Evolutionary conservation across 768 basidiomycete genomes (phyloP).

Genomic region (Thelephora aurantiotincta): DNA sequence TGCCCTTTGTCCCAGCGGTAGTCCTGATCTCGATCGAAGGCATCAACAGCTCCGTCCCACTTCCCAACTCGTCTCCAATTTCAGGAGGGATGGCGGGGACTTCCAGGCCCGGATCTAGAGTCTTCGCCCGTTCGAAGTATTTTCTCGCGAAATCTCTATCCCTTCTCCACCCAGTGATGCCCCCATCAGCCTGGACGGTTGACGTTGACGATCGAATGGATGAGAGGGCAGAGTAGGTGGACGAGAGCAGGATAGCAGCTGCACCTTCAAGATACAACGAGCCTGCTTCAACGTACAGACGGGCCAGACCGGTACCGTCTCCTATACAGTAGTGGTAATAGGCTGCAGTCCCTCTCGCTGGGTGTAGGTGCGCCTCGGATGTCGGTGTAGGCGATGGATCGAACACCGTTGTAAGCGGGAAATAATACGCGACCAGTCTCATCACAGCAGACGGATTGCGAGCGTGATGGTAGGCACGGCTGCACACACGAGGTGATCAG

Average conservation of each 20-base stretch:
- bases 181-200: slow-evolving; percentile 32
- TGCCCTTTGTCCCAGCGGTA: slow-evolving; percentile 1
- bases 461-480: slow-evolving; percentile 73
- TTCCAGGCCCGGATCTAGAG: slow-evolving; percentile 47
- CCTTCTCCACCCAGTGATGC: slow-evolving; percentile 59
- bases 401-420: slow-evolving; percentile 36
- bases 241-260: slow-evolving; percentile 53
- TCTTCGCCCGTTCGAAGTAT: slow-evolving; percentile 59
- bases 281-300: slow-evolving; percentile 67
- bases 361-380: slow-evolving; percentile 6
- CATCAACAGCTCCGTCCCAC: slow-evolving; percentile 1
- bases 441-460: slow-evolving; percentile 65
- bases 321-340: slow-evolving; percentile 61
- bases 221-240: slow-evolving; percentile 64
- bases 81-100: slow-evolving; percentile 52
- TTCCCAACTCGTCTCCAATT: slow-evolving; percentile 1
- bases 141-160: slow-evolving; percentile 58
- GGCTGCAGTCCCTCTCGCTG: slow-evolving; percentile 31
- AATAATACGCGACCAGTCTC: slow-evolving; percentile 60
- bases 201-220: slow-evolving; percentile 55
- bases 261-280: slow-evolving; percentile 73
- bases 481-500: slow-evolving; percentile 15
- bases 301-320: slow-evolving; percentile 50
- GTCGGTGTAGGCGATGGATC: not conserved
- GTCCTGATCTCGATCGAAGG: not conserved